phyloP scores from a whole-genome alignment of 768 basidiomycete species.

The Xerocomellus chrysenteron region DNA sequence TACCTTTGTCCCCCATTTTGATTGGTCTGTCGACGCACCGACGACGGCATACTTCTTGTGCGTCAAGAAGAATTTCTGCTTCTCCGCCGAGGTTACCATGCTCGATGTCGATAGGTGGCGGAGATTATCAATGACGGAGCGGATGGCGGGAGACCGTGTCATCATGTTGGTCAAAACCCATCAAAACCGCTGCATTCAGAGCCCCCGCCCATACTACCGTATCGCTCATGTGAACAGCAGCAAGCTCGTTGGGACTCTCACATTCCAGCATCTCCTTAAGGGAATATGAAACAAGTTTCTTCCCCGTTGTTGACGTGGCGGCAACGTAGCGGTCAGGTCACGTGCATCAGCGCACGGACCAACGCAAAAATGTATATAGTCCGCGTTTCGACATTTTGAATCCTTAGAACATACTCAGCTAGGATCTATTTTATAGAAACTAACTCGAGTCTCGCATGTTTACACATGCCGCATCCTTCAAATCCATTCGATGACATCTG shows the following conservation, averaged over 20 bases:
- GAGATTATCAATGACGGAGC: slow-evolving; percentile 5
- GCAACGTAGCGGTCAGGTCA: slow-evolving; percentile 5
- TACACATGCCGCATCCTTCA: slow-evolving; percentile 72
- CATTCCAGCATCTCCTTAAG: not conserved
- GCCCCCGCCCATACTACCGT: not conserved
- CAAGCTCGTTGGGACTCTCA: not conserved
- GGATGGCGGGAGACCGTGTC: not conserved
- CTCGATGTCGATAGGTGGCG: slow-evolving; percentile 10
- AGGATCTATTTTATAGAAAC: slow-evolving; percentile 81
- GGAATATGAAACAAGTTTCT: not conserved
- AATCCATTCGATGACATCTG: slow-evolving; percentile 68
- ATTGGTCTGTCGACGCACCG: slow-evolving; percentile 77
- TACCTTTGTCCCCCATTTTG: slow-evolving; percentile 79
- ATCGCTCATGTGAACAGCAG: not conserved
- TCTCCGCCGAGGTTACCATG: slow-evolving; percentile 39
- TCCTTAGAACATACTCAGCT: slow-evolving; percentile 75
- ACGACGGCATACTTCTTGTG: slow-evolving; percentile 72
- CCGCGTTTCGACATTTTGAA: slow-evolving; percentile 9
- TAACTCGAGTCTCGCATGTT: slow-evolving; percentile 80
- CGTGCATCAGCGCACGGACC: slow-evolving; percentile 37
- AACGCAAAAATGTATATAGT: slow-evolving; percentile 35
- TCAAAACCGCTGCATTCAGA: not conserved
- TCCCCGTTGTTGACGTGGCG: not conserved
- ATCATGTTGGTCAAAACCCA: not conserved
- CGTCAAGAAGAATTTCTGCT: slow-evolving; percentile 55